Base-by-base conservation (phyloP, 2,329 filamentous ascomycete species). In the Ophiobolus disseminans region DNA sequence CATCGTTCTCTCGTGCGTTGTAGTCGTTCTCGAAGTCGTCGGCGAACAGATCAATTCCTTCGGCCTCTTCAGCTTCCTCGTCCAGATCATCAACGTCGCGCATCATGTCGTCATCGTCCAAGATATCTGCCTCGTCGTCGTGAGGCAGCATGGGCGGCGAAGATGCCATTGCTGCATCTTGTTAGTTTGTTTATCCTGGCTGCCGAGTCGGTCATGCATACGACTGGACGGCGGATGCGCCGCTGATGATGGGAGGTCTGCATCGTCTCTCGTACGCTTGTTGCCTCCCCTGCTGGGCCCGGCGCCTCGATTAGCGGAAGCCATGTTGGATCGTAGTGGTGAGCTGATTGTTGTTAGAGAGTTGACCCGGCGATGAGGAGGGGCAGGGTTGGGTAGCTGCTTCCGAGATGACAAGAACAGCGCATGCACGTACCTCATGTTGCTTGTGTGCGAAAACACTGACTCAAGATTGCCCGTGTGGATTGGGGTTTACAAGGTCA, bases 241-340 rank as follows among this genome's bases (percentile, higher is more conserved):
- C 13, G 77, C 73, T 14, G 83, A 84, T 21, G 83, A 84, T 32
- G 78, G 77, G 34, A 79, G 68, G 43, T 85, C 82, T 60, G 87
- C 86, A 50, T 81, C 80, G 62, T 88, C 86, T 75, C 86, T 81
- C 26, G 80, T 79, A 63, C 86, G 82, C 73, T 89, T 89, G 55
- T 88, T 89, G 52, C 84, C 80, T 53, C 80, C 75, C 57, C 76
- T 81, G 55, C 76, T 63, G 43, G 75, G 76, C 14, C 75, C 74
- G 47, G 82, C 72, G 43, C 90, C 90, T 61, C 90, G 86, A 75
- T 96, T 96, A 64, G 87, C 91, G 58, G 91, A 92, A 52, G 87
- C 86, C 80, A 89, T 88, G 76, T 86, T 91, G 62, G 86, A 82
- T 74, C 88, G 86, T 53, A 95, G 82, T 71, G 92, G 91, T 73